Base-by-base conservation (phyloP, 495 filamentous ascomycete species). In the Tuber calosporum region DNA sequence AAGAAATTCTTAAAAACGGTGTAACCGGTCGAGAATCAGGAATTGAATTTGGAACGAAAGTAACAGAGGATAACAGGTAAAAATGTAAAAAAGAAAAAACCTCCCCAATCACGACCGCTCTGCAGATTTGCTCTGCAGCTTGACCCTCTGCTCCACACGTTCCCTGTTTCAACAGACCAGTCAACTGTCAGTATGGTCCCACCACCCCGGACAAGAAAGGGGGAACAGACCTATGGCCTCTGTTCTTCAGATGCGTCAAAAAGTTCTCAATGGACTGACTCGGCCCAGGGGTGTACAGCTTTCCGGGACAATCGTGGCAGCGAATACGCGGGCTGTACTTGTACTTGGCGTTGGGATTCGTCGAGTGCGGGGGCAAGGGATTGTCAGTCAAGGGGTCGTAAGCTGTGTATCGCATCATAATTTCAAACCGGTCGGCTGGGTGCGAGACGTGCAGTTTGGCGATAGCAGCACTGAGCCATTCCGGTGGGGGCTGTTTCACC, bases 291-390 rank as follows among this genome's bases (percentile, higher is more conserved):
- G 91, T 97, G 82, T 99, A 99, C 41, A 96, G 84, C 82, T 97
- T 97, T 43, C 93, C 92, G 2, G 94, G 92, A 83, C 95, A 97
- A 81, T 97, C 95, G 62, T 88, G 87, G 80, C 95, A 99, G 43
- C 90, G 87, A 71, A 97, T 97, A 40, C 95, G 87, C 1, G 95
- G 93, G 34, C 53, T 62, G 53, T 62, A 62, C 30, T 62, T 62
- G 53, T 34, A 62, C 53, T 30, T 95, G 85, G 75, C 88, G 96
- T 82, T 90, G 87, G 66, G 88, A 91, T 82, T 91, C 90, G 74
- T 91, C 82, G 76, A 87, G 81, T 9, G 85, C 79, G 7, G 88
- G 85, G 11, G 83, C 74, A 5, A 87, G 11, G 53, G 26, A 1
- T 34, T 73, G 74, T 88, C 86, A 34, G 90, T 93, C 69, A 86